These are phyloP conservation scores for Colletotrichum cereale DNA, from an alignment of 2,329 filamentous ascomycete species.

Conservation along the genomic window DNA sequence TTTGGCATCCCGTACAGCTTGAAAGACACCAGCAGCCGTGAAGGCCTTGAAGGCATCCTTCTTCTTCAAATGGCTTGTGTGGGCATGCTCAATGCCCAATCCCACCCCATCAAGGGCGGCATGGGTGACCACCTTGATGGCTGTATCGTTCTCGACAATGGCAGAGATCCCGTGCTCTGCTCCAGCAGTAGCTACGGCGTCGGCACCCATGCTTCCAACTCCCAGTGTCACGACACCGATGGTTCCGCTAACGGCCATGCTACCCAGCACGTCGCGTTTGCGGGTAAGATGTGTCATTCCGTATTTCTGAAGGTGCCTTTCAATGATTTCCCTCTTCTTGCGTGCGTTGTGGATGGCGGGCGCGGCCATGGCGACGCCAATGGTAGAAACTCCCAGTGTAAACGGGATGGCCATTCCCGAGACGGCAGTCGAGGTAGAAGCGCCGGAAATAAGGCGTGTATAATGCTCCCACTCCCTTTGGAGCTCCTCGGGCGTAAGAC, in stretches of 20 bases:
- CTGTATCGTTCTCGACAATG: constrained; percentile 50
- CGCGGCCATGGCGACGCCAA: constrained; percentile 55
- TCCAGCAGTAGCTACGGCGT: constrained; percentile 50
- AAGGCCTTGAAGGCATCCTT: constrained; percentile 51
- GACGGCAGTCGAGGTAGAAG: constrained; percentile 55
- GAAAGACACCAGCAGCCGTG: constrained; percentile 49
- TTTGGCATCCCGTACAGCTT: constrained; percentile 48
- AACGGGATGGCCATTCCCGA: constrained; percentile 54
- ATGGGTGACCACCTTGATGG: constrained; percentile 51
- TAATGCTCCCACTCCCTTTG: constrained; percentile 59
- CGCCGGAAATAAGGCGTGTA: constrained; percentile 55
- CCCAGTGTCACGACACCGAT: constrained; percentile 53
- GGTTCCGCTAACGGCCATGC: constrained; percentile 53
- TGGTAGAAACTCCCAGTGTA: constrained; percentile 54
- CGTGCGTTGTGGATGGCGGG: constrained; percentile 57
- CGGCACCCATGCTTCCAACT: constrained; percentile 51
- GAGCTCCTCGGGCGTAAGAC: constrained; percentile 52
- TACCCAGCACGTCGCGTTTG: constrained; percentile 56
- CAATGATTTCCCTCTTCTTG: constrained; percentile 58
- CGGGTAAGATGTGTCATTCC: constrained; percentile 53
- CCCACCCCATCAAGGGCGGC: constrained; percentile 53
- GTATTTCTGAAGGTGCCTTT: constrained; percentile 51
- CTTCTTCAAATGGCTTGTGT: constrained; percentile 51
- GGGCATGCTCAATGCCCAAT: constrained; percentile 51
- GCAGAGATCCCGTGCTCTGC: constrained; percentile 51